These are phyloP conservation scores for Pontederia paniculata DNA, from an alignment of 176 grass and related monocot genomes.

Conservation along the genomic window DNA sequence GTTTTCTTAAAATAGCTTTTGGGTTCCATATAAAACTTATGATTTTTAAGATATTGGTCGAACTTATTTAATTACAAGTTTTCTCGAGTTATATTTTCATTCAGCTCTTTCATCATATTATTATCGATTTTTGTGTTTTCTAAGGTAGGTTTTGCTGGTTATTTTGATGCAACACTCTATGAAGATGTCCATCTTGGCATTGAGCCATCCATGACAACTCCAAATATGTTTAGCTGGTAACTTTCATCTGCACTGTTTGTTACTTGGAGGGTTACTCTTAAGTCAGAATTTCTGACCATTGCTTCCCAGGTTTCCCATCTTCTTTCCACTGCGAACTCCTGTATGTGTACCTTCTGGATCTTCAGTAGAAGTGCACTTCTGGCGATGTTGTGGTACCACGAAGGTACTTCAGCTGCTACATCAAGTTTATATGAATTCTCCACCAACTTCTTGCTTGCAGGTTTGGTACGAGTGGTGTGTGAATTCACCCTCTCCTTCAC, in stretches of 20 bases:
- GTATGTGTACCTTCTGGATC: constrained; percentile 40
- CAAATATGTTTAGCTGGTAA: constrained; percentile 99
- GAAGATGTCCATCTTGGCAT: constrained; percentile 96
- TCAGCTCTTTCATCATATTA: too few species aligned
- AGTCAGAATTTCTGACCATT: not conserved
- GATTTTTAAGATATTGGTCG: too few species aligned
- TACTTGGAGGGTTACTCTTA: constrained; percentile 4
- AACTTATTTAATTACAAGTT: too few species aligned
- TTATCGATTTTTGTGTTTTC: not conserved
- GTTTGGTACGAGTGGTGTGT: constrained; percentile 98
- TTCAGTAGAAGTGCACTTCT: constrained; percentile 80
- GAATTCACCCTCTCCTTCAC: constrained; percentile 44
- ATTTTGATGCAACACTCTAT: constrained; percentile 81
- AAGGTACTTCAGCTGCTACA: constrained; percentile 54
- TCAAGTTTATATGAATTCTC: constrained; percentile 14
- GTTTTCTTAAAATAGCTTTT: too few species aligned
- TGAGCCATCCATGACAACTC: constrained; percentile 73
- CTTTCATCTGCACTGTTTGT: not conserved
- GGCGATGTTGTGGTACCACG: constrained; percentile 61
- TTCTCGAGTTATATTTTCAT: too few species aligned
- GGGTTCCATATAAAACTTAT: too few species aligned
- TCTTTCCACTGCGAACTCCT: constrained; percentile 81
- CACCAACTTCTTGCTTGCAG: constrained; percentile 19
- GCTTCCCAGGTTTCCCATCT: constrained; percentile 78
- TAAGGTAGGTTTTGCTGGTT: constrained; percentile 84